Conservation (phyloP, 192 early-diverging fungal species). For the Backusella luteola region DNA sequence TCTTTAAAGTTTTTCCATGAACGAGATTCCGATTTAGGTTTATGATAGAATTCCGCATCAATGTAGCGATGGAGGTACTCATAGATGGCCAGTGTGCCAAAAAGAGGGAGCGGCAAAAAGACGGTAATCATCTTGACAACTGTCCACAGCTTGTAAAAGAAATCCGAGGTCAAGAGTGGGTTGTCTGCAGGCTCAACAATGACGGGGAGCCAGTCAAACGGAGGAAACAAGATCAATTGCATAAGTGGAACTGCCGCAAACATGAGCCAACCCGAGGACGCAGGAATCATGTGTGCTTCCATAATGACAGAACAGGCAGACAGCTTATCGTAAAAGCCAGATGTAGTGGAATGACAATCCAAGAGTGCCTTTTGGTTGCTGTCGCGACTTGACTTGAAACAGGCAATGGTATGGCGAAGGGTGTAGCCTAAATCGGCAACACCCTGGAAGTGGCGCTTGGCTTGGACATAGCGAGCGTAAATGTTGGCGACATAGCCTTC, state of each 20-base stretch:
- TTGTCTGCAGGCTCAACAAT: slow-evolving; percentile 27
- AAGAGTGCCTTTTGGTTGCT: background rate
- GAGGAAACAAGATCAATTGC: slow-evolving; percentile 42
- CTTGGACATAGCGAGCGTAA: slow-evolving; percentile 64
- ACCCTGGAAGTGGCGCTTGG: slow-evolving; percentile 72
- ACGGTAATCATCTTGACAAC: slow-evolving; percentile 42
- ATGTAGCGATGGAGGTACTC: slow-evolving; percentile 41
- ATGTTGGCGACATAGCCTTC: slow-evolving; percentile 51
- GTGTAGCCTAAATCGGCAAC: slow-evolving; percentile 68
- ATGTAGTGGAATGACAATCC: background rate
- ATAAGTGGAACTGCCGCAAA: slow-evolving; percentile 50
- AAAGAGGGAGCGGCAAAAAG: slow-evolving; percentile 40
- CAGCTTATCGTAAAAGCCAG: slow-evolving; percentile 37
- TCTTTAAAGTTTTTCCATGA: slow-evolving; percentile 36
- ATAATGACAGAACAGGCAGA: slow-evolving; percentile 40
- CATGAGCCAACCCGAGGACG: slow-evolving; percentile 54
- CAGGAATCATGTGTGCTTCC: slow-evolving; percentile 54
- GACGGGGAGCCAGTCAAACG: slow-evolving; percentile 17
- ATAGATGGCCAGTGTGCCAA: slow-evolving; percentile 41
- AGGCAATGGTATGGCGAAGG: slow-evolving; percentile 18
- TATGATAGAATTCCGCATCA: slow-evolving; percentile 39
- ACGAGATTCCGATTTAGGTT: slow-evolving; percentile 26
- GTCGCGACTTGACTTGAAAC: background rate
- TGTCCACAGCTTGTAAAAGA: slow-evolving; percentile 37
- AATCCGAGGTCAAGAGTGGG: slow-evolving; percentile 37